These are phyloP conservation scores for Penicillium aurantiogriseum DNA, from an alignment of 2,329 filamentous ascomycete species.

Conservation along the genomic window DNA sequence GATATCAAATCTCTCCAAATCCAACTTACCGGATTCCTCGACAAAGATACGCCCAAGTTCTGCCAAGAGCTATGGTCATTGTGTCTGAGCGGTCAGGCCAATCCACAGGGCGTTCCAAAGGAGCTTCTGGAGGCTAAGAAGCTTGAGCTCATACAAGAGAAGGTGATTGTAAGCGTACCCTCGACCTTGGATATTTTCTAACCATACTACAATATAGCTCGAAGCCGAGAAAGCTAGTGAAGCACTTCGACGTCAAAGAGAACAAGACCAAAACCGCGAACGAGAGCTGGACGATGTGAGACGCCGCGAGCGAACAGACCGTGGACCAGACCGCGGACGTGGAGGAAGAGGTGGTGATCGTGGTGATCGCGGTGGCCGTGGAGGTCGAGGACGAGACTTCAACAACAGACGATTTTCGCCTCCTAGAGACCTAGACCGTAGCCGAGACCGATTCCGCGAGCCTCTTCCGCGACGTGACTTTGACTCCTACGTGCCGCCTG, in stretches of 20 bases:
- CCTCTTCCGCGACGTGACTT: constrained; percentile 50
- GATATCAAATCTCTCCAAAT: constrained; percentile 96
- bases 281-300: constrained; percentile 67
- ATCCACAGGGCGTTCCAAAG: constrained; percentile 86
- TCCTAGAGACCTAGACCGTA: constrained; percentile 47
- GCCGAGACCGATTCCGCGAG: constrained; percentile 43
- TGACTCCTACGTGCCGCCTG: constrained; percentile 58
- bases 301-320: constrained; percentile 48
- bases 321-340: constrained; percentile 32
- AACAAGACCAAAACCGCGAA: constrained; percentile 69
- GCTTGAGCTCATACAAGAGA: constrained; percentile 87
- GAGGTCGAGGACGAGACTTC: constrained; percentile 39
- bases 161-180: constrained; percentile 54
- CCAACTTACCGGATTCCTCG: constrained; percentile 89
- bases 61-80: constrained; percentile 94
- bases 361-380: constrained; percentile 36
- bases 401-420: constrained; percentile 54
- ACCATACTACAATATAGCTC: constrained; percentile 52
- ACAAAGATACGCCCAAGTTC: constrained; percentile 83
- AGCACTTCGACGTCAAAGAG: constrained; percentile 67
- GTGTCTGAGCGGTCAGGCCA: constrained; percentile 83
- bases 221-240: constrained; percentile 80
- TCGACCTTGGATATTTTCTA: constrained; percentile 1
- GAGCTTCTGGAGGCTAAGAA: constrained; percentile 96
- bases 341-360: constrained; percentile 39